Conservation (phyloP, 495 filamentous ascomycete species). For the Patellaria atrata region DNA sequence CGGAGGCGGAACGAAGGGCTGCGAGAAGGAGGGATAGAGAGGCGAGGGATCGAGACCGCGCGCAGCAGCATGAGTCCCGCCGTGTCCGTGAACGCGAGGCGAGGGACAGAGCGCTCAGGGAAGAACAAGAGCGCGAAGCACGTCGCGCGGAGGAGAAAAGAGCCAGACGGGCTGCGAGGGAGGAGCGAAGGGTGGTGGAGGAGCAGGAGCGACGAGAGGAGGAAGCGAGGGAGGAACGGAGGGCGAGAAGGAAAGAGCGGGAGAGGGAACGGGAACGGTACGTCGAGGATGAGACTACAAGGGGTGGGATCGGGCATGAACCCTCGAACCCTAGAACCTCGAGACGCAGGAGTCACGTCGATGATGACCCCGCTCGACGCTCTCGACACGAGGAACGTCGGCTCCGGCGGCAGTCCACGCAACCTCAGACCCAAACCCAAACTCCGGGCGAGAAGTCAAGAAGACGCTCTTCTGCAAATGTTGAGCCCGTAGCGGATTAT, state of each 20-base stretch:
- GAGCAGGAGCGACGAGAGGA: not conserved
- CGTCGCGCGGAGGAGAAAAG: constrained; percentile 21
- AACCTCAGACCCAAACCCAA: too few species aligned
- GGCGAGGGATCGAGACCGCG: not conserved
- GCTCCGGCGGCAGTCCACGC: constrained; percentile 10
- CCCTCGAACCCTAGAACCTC: constrained; percentile 10
- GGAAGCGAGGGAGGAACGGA: constrained; percentile 5
- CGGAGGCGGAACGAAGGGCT: constrained; percentile 13
- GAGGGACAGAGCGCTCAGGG: constrained; percentile 16
- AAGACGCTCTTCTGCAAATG: constrained; percentile 6
- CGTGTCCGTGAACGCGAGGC: constrained; percentile 17
- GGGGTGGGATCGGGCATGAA: too few species aligned
- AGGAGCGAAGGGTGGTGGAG: constrained; percentile 11
- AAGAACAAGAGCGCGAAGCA: constrained; percentile 15
- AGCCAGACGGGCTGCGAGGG: constrained; percentile 12
- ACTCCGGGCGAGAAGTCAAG: too few species aligned
- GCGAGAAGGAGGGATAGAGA: constrained; percentile 15
- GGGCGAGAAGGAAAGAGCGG: constrained; percentile 14
- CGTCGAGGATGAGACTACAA: not conserved
- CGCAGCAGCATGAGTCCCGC: not conserved
- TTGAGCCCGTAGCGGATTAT: constrained; percentile 17
- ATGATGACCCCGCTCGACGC: constrained; percentile 18
- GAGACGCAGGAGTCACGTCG: constrained; percentile 15
- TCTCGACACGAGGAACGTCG: constrained; percentile 15
- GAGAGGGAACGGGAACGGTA: constrained; percentile 5